Conservation (phyloP, 2,329 filamentous ascomycete species). For the Hypoxylon sp. region DNA sequence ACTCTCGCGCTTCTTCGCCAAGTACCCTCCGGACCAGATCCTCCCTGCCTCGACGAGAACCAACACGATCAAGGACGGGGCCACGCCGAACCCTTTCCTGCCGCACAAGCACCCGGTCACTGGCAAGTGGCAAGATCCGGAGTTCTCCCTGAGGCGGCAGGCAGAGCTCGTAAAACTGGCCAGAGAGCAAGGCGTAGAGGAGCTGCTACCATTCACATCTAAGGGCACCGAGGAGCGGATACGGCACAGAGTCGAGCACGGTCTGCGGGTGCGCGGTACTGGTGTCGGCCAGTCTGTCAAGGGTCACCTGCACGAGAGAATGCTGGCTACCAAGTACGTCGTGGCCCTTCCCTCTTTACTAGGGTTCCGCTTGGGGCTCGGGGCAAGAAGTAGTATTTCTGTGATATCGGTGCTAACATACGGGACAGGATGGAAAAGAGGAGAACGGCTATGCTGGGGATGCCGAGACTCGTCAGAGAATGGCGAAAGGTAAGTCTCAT, state of each 20-base stretch:
- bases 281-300: constrained; percentile 93
- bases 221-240: constrained; percentile 79
- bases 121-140: constrained; percentile 82
- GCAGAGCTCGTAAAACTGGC: constrained; percentile 91
- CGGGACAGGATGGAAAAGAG: constrained; percentile 77
- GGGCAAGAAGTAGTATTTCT: neutral
- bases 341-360: constrained; percentile 1
- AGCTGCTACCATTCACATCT: constrained; percentile 76
- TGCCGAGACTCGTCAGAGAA: constrained; percentile 88
- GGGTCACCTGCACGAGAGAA: constrained; percentile 92
- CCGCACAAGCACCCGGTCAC: constrained; percentile 80
- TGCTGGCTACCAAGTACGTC: constrained; percentile 75
- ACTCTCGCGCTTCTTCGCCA: constrained; percentile 85
- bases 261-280: constrained; percentile 87
- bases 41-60: constrained; percentile 52
- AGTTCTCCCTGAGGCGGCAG: constrained; percentile 85
- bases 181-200: constrained; percentile 77
- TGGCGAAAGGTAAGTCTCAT: constrained; percentile 84
- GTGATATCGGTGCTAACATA: constrained; percentile 44
- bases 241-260: constrained; percentile 76
- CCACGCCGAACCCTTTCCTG: constrained; percentile 79
- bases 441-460: constrained; percentile 90
- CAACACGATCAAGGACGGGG: constrained; percentile 45
- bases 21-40: constrained; percentile 79
- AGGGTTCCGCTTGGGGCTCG: neutral